These are phyloP conservation scores for Mortierella hygrophila DNA, from an alignment of 192 early-diverging fungal species.

Conservation along the genomic window DNA sequence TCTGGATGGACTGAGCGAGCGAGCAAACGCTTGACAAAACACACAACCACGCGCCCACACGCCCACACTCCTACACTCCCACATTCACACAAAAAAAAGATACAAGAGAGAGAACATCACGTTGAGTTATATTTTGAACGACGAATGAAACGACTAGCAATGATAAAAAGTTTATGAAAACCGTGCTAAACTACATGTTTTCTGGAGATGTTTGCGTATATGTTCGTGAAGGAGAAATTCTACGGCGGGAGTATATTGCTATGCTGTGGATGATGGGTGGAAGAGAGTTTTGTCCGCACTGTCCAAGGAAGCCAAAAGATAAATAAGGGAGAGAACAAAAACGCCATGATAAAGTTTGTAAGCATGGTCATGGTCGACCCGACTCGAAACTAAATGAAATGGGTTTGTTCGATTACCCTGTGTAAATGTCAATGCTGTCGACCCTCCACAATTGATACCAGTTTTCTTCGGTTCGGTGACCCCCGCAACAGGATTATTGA, in stretches of 20 bases:
- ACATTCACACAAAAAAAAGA: neutral
- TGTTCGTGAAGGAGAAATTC: neutral
- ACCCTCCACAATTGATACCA: neutral
- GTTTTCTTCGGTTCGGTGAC: neutral
- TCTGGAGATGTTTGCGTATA: neutral
- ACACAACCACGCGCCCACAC: neutral
- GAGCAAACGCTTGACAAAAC: neutral
- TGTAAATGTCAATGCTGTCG: neutral
- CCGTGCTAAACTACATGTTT: neutral
- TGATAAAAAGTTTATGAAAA: neutral
- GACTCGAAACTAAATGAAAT: neutral
- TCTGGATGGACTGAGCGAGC: neutral
- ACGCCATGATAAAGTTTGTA: neutral
- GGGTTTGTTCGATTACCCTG: neutral
- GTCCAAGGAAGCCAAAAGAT: neutral
- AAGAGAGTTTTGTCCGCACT: constrained; percentile 1
- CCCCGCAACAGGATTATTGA: no score
- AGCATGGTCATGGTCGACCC: neutral
- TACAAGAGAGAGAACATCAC: neutral
- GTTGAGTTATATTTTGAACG: neutral
- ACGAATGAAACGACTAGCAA: constrained; percentile 3
- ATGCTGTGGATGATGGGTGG: neutral
- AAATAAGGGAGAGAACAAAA: neutral
- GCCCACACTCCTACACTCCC: neutral
- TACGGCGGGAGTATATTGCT: neutral